Evolutionary conservation across 805 yeast genomes (phyloP).

Genomic region (Candida namnaoensis): DNA sequence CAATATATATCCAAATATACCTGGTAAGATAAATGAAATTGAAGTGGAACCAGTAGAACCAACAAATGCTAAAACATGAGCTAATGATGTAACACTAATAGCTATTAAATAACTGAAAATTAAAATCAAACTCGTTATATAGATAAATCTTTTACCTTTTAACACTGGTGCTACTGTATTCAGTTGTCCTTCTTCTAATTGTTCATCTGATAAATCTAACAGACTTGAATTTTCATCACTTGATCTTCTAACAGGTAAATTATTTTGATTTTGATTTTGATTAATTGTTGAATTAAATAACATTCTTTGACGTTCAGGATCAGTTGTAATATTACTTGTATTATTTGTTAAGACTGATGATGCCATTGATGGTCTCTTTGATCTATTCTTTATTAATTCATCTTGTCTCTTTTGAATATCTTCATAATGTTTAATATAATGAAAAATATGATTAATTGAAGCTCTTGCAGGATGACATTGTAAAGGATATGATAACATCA

Average conservation of each 20-base stretch:
- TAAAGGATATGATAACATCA: slow-evolving; percentile 77
- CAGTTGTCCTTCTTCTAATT: slow-evolving; percentile 21
- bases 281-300: slow-evolving; percentile 1
- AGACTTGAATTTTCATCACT: slow-evolving; percentile 4
- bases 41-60: slow-evolving; percentile 94
- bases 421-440: slow-evolving; percentile 28
- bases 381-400: neutral
- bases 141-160: slow-evolving; percentile 31
- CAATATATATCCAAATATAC: slow-evolving; percentile 72
- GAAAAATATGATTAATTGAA: slow-evolving; percentile 65
- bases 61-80: slow-evolving; percentile 75
- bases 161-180: slow-evolving; percentile 14
- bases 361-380: slow-evolving; percentile 2
- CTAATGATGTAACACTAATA: slow-evolving; percentile 60
- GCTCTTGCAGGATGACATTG: slow-evolving; percentile 89
- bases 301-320: slow-evolving; percentile 1
- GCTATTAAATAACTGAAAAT: slow-evolving; percentile 55
- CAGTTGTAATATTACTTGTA: slow-evolving; percentile 1
- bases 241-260: too few relatives aligned
- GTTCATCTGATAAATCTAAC: slow-evolving; percentile 16
- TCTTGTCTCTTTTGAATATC: neutral
- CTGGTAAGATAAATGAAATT: slow-evolving; percentile 85
- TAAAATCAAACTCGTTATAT: slow-evolving; percentile 45
- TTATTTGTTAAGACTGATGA: slow-evolving; percentile 2
- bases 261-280: neutral